phyloP scores from a whole-genome alignment of 1,284 basidiomycete species.

The Flammula alnicola region DNA sequence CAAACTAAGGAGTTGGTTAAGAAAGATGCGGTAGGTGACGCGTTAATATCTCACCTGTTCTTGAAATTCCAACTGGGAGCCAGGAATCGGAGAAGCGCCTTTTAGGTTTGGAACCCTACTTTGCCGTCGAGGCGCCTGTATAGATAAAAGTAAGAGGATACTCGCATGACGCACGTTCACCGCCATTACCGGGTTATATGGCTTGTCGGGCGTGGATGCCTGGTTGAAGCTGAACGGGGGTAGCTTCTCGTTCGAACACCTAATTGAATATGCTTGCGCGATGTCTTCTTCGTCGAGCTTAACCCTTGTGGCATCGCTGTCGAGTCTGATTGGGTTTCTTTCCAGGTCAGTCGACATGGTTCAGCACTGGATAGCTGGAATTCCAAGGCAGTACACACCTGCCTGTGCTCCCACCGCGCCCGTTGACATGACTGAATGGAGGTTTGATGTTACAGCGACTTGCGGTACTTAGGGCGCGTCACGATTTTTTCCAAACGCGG shows the following conservation, averaged over 20 bases:
- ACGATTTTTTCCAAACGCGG: too few relatives aligned
- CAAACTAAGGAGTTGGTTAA: slow-evolving; percentile 3
- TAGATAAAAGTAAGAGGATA: too few relatives aligned
- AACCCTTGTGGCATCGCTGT: slow-evolving; percentile 23
- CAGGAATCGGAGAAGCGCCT: slow-evolving; percentile 22
- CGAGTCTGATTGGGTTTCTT: slow-evolving; percentile 16
- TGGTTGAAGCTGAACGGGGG: slow-evolving; percentile 21
- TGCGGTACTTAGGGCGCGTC: too few relatives aligned
- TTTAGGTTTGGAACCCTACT: slow-evolving; percentile 24
- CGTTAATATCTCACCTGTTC: slow-evolving; percentile 19
- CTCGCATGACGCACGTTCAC: too few relatives aligned
- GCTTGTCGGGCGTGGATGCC: slow-evolving; percentile 14
- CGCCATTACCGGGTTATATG: slow-evolving; percentile 20
- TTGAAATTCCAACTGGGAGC: slow-evolving; percentile 17
- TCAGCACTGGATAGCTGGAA: neutral
- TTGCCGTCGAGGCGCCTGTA: slow-evolving; percentile 17
- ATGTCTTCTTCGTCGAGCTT: slow-evolving; percentile 11
- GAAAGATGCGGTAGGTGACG: neutral
- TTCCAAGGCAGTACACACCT: too few relatives aligned
- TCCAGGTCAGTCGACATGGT: slow-evolving; percentile 17
- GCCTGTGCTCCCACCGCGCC: too few relatives aligned
- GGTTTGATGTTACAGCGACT: too few relatives aligned
- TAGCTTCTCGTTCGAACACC: slow-evolving; percentile 7
- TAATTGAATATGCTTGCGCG: neutral
- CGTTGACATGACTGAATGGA: too few relatives aligned